Evolutionary conservation across 257 asterid species (phyloP).

Genomic region (Solanum pimpinellifolium): DNA sequence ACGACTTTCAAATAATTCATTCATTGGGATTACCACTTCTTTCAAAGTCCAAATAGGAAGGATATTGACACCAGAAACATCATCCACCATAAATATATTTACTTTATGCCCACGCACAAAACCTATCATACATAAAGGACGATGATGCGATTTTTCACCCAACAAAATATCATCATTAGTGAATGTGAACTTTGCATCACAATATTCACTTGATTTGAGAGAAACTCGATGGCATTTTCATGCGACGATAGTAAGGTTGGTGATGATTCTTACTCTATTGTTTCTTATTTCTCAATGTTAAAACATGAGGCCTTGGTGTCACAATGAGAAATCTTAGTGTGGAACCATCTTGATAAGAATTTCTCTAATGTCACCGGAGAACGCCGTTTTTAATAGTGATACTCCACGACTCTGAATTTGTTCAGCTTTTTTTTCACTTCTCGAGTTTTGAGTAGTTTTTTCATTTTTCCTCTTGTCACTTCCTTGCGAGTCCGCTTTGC

Average conservation of each 20-base stretch:
- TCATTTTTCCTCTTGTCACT: background rate
- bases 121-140: background rate
- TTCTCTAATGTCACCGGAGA: background rate
- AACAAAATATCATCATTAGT: no score
- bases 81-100: background rate
- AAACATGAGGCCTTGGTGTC: background rate
- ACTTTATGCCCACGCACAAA: background rate
- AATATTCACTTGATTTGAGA: no score
- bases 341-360: background rate
- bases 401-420: background rate
- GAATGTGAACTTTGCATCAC: no score
- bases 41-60: accelerated
- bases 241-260: no score
- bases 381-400: accelerated
- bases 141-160: no score
- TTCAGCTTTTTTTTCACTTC: background rate
- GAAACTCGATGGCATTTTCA: background rate
- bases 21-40: no score
- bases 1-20: background rate
- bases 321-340: background rate
- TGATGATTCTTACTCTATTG: background rate
- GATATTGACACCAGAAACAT: accelerated
- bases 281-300: background rate
- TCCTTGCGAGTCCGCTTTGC: accelerated
- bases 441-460: accelerated